A percentile compares a stretch with the other conserved stretches of the same genome.
Conservation (phyloP, 345 rosid species). For the Arabidopsis thaliana region DNA sequence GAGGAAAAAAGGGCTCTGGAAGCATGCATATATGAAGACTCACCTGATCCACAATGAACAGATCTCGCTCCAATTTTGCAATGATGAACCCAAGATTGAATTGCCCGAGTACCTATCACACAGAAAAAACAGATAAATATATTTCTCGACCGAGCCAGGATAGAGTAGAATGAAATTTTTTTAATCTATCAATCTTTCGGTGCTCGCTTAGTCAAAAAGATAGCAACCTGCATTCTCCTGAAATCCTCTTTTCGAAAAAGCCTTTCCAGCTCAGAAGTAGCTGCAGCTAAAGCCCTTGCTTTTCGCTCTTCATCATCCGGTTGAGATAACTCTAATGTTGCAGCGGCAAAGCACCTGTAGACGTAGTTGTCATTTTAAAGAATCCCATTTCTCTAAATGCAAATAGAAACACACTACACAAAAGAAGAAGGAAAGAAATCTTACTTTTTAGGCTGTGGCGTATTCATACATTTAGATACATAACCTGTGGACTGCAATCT, state of each 20-base stretch:
- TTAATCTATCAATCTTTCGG: background rate
- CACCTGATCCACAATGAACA: slow-evolving; percentile 99
- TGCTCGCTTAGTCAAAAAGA: slow-evolving; percentile 1
- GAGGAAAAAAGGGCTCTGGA: slow-evolving; percentile 28
- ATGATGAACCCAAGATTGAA: slow-evolving; percentile 98
- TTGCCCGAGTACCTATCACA: slow-evolving; percentile 83
- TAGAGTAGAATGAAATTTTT: background rate
- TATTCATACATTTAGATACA: slow-evolving; percentile 50
- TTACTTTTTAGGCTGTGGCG: slow-evolving; percentile 50
- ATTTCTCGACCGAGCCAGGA: slow-evolving; percentile 12
- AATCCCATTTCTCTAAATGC: slow-evolving; percentile 21
- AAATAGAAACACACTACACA: background rate
- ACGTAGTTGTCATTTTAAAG: slow-evolving; percentile 23
- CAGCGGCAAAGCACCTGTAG: slow-evolving; percentile 78
- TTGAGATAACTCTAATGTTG: slow-evolving; percentile 84
- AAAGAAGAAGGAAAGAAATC: slow-evolving; percentile 29
- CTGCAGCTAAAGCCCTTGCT: slow-evolving; percentile 83
- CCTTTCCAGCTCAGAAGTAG: slow-evolving; percentile 85
- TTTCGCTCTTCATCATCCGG: slow-evolving; percentile 82
- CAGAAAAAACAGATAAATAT: slow-evolving; percentile 14
- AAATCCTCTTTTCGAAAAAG: slow-evolving; percentile 91
- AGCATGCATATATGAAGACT: slow-evolving; percentile 32
- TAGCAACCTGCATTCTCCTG: slow-evolving; percentile 80
- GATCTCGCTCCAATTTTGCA: slow-evolving; percentile 86
- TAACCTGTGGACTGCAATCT: slow-evolving; percentile 50